Conservation (phyloP, 371 early-diverging fungal species). For the Thermomucor indicae-seudaticae region DNA sequence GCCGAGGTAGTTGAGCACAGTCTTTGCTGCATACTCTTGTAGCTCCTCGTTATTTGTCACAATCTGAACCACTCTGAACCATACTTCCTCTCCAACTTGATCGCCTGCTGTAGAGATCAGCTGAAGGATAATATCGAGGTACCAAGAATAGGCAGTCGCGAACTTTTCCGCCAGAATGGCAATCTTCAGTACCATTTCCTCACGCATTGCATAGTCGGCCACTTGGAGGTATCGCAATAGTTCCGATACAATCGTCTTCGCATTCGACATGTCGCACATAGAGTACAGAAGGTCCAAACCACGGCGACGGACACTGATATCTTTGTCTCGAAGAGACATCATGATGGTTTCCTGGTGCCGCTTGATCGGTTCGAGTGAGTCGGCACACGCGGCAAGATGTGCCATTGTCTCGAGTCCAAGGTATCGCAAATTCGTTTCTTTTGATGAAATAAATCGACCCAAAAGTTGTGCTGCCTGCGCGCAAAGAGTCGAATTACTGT, state of each 20-base stretch:
- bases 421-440: conserved; percentile 95
- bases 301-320: conserved; percentile 92
- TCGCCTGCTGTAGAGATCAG: conserved; percentile 94
- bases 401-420: conserved; percentile 96
- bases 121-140: conserved; percentile 94
- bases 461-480: conserved; percentile 79
- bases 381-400: conserved; percentile 86
- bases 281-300: conserved; percentile 95
- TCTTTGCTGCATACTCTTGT: conserved; percentile 89
- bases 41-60: conserved; percentile 90
- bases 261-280: conserved; percentile 92
- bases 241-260: conserved; percentile 86
- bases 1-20: conserved; percentile 74
- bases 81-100: conserved; percentile 93
- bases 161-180: conserved; percentile 97
- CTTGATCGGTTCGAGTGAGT: conserved; percentile 82
- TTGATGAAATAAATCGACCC: conserved; percentile 84
- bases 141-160: conserved; percentile 96
- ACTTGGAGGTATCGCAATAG: conserved; percentile 81
- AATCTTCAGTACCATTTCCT: conserved; percentile 97
- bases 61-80: conserved; percentile 96
- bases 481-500: conserved; percentile 83
- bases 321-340: conserved; percentile 88
- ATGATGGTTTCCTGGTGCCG: conserved; percentile 88
- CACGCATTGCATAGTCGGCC: conserved; percentile 88